Conservation (phyloP, 495 filamentous ascomycete species). For the Podospora sp. region DNA sequence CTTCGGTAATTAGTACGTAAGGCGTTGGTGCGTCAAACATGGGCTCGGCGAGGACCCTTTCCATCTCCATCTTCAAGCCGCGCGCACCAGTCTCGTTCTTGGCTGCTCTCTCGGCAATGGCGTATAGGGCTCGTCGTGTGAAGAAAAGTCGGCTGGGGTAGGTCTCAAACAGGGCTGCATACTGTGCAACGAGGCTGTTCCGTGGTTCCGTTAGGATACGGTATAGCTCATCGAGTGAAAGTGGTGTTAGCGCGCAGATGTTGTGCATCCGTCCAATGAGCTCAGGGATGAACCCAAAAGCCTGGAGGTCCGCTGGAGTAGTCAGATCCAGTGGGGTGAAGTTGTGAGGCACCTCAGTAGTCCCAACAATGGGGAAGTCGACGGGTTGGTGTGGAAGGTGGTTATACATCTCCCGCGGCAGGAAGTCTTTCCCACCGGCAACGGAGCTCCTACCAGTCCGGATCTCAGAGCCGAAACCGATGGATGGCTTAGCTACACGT, state of each 20-base stretch:
- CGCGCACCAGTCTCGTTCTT: conserved; percentile 84
- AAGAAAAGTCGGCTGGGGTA: conserved; percentile 82
- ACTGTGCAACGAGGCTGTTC: conserved; percentile 84
- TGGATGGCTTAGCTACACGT: conserved; percentile 81
- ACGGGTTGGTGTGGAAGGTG: conserved; percentile 48
- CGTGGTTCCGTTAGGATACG: conserved; percentile 90
- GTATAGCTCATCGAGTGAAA: conserved; percentile 76
- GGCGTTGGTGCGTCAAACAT: conserved; percentile 84
- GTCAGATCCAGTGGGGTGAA: conserved; percentile 83
- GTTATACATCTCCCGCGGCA: conserved; percentile 46
- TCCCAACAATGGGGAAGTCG: conserved; percentile 26
- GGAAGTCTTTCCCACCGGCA: conserved; percentile 40
- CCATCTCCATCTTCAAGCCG: conserved; percentile 85
- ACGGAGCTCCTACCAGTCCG: conserved; percentile 46
- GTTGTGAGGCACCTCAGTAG: conserved; percentile 21
- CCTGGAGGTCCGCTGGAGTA: conserved; percentile 80
- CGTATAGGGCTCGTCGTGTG: conserved; percentile 75
- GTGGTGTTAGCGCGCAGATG: conserved; percentile 76
- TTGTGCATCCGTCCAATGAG: conserved; percentile 89
- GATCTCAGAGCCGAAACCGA: conserved; percentile 88
- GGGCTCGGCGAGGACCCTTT: conserved; percentile 78
- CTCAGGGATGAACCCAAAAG: conserved; percentile 93
- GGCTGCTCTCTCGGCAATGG: conserved; percentile 72
- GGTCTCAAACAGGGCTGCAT: conserved; percentile 79
- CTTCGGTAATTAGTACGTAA: conserved; percentile 73